A percentile compares a stretch with the other conserved stretches of the same genome.
These are phyloP conservation scores for Paramecium tetraurelia DNA, from an alignment of 73 alveolate species.

Conservation along the genomic window DNA sequence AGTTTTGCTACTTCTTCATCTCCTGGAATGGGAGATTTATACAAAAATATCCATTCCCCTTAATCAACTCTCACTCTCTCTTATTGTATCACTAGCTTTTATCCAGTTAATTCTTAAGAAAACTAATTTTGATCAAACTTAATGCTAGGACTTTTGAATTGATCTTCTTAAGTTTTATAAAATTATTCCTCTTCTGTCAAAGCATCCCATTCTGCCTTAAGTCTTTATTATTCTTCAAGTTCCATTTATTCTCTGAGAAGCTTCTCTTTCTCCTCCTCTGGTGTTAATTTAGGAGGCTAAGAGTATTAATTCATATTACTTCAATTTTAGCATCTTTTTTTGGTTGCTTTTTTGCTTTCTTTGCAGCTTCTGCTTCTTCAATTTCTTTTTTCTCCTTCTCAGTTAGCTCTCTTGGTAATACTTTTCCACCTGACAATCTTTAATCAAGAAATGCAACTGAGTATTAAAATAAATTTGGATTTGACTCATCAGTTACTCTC, in stretches of 20 bases:
- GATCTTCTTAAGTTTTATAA: conserved; percentile 72
- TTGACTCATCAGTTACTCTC: conserved; percentile 16
- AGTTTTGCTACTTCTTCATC: conserved; percentile 63
- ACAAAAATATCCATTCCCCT: conserved; percentile 56
- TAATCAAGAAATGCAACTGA: conserved; percentile 66
- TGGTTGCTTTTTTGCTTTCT: conserved; percentile 64
- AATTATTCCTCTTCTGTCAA: conserved; percentile 75
- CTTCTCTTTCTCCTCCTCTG: conserved; percentile 75
- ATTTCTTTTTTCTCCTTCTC: conserved; percentile 81
- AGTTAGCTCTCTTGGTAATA: conserved; percentile 70
- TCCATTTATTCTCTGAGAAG: conserved; percentile 67
- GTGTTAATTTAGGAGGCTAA: conserved; percentile 68
- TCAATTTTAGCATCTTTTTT: conserved; percentile 72
- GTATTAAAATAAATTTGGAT: conserved; percentile 46
- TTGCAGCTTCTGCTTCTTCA: conserved; percentile 76
- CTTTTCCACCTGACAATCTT: conserved; percentile 65
- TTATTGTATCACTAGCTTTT: conserved; percentile 75
- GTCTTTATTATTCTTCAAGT: conserved; percentile 73
- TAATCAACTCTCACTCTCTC: conserved; percentile 69
- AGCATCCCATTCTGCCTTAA: conserved; percentile 81
- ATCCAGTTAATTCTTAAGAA: conserved; percentile 69
- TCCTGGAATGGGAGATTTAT: conserved; percentile 51
- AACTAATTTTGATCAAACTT: conserved; percentile 71
- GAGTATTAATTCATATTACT: conserved; percentile 24
- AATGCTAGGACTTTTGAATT: conserved; percentile 73